Evolutionary conservation across 768 basidiomycete species (phyloP).

Genomic region (Gymnopilus junonius): DNA sequence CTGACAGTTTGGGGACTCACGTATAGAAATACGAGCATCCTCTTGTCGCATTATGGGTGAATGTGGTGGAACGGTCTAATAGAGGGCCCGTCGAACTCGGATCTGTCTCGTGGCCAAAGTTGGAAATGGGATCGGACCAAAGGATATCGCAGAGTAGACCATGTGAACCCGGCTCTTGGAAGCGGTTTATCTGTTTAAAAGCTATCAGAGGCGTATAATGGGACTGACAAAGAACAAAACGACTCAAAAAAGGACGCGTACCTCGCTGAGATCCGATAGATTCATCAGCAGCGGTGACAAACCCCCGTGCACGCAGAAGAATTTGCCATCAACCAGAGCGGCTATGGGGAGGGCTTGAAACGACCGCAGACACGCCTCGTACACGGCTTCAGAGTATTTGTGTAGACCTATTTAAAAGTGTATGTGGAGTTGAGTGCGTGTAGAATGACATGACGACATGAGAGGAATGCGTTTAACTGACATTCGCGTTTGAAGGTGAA

Average conservation of each 20-base stretch:
- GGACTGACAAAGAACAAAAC: neutral
- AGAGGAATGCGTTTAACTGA: conserved; percentile 40
- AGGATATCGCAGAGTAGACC: conserved; percentile 94
- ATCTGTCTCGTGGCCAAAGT: conserved; percentile 84
- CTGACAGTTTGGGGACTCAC: conserved; percentile 46
- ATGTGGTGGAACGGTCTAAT: conserved; percentile 61
- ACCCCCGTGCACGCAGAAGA: conserved; percentile 98
- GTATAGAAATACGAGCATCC: conserved; percentile 95
- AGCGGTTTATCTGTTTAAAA: conserved; percentile 76
- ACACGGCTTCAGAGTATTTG: conserved; percentile 85
- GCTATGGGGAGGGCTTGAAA: conserved; percentile 92
- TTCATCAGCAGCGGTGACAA: conserved; percentile 85
- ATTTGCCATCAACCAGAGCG: conserved; percentile 91
- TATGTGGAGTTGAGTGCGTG: neutral
- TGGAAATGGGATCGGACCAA: conserved; percentile 93
- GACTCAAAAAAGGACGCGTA: conserved; percentile 11
- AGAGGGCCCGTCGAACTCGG: conserved; percentile 50
- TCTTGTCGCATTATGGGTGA: conserved; percentile 81
- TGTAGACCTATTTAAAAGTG: conserved; percentile 64
- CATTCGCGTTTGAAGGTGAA: conserved; percentile 99
- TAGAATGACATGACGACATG: conserved; percentile 4
- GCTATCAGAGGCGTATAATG: neutral
- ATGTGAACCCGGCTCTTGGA: conserved; percentile 90
- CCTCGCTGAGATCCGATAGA: conserved; percentile 62
- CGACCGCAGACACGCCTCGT: conserved; percentile 90